phyloP scores from a whole-genome alignment of 306 rosid species.

The Coriaria nepalensis region DNA sequence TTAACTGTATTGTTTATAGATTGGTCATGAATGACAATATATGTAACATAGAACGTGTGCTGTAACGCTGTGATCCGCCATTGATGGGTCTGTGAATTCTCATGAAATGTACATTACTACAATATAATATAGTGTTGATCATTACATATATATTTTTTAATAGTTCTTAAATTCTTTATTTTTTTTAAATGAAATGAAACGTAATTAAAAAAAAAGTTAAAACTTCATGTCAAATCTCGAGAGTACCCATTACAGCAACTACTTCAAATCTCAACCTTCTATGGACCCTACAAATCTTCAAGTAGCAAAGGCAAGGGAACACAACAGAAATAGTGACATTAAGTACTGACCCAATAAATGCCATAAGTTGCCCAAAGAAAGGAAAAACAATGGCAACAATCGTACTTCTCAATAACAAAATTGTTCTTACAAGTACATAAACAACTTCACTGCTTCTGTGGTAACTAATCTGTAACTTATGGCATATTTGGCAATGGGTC shows the following conservation, averaged over 20 bases:
- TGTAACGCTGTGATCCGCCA: no score
- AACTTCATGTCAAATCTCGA: background rate
- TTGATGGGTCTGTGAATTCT: no score
- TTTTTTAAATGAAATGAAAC: background rate
- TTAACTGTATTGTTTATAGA: no score
- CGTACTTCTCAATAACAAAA: background rate
- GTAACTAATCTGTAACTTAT: background rate
- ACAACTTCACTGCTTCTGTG: background rate
- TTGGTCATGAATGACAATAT: no score
- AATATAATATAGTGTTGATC: no score
- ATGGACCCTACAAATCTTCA: background rate
- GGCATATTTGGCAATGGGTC: conserved; percentile 10
- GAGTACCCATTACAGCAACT: background rate
- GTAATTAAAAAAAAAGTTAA: background rate
- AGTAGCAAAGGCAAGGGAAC: conserved; percentile 1
- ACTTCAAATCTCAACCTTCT: conserved; percentile 1
- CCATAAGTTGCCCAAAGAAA: conserved; percentile 1
- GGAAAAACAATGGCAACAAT: conserved; percentile 7
- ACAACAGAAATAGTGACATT: background rate
- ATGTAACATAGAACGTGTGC: no score
- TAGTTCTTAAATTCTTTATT: no score
- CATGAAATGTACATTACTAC: no score
- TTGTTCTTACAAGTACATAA: background rate
- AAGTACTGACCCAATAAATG: conserved; percentile 6
- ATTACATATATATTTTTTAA: no score